phyloP scores from a whole-genome alignment of 768 basidiomycete genomes.

The Lyophyllum shimeji region DNA sequence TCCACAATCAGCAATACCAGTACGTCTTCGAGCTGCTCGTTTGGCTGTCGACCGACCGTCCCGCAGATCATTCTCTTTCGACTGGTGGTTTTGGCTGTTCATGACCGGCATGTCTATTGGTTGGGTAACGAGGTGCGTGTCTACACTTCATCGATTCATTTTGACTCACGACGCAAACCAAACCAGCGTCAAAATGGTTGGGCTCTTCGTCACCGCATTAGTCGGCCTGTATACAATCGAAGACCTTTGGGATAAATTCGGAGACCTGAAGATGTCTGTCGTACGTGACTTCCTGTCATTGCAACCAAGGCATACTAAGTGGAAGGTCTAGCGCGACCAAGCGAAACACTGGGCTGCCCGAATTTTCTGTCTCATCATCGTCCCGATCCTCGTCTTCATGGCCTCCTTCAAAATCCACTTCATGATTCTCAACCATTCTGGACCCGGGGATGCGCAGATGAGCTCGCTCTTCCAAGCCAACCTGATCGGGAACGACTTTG shows the following conservation, averaged over 20 bases:
- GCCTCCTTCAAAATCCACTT: slow-evolving; percentile 96
- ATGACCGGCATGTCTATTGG: slow-evolving; percentile 95
- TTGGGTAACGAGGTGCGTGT: slow-evolving; percentile 79
- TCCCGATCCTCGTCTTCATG: slow-evolving; percentile 94
- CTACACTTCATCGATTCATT: neutral
- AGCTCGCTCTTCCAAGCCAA: slow-evolving; percentile 98
- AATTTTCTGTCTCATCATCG: slow-evolving; percentile 77
- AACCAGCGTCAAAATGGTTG: slow-evolving; percentile 92
- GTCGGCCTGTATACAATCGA: slow-evolving; percentile 97
- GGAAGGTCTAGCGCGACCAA: slow-evolving; percentile 69
- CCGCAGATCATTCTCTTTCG: slow-evolving; percentile 83
- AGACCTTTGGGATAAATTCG: slow-evolving; percentile 98
- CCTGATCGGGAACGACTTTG: slow-evolving; percentile 90
- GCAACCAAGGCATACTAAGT: neutral
- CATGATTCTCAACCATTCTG: slow-evolving; percentile 88
- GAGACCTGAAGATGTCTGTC: slow-evolving; percentile 87
- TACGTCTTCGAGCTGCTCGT: slow-evolving; percentile 36
- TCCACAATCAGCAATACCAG: slow-evolving; percentile 96
- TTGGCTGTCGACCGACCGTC: slow-evolving; percentile 8
- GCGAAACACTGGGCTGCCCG: slow-evolving; percentile 89
- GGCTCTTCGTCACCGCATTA: slow-evolving; percentile 91
- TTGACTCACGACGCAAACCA: neutral
- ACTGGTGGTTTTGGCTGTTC: slow-evolving; percentile 98
- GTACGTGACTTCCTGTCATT: slow-evolving; percentile 45
- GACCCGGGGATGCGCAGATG: slow-evolving; percentile 98